These are phyloP conservation scores for Schwanniomyces pseudopolymorphus DNA, from an alignment of 805 yeast species.

Conservation along the genomic window DNA sequence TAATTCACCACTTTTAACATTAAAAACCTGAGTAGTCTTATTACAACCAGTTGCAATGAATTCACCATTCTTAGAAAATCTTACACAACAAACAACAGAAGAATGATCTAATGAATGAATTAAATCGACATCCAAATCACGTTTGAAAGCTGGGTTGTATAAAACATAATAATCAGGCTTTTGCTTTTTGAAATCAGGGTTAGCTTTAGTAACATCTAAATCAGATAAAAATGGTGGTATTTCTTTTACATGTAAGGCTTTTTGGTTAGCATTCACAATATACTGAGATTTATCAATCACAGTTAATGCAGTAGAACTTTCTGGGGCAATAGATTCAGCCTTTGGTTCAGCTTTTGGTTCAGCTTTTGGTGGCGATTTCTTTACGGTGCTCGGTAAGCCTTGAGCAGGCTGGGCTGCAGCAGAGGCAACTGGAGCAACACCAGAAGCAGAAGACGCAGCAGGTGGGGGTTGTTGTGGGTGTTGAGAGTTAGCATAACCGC, in stretches of 20 bases:
- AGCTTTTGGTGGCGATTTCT: conserved; percentile 17
- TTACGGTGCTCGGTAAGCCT: conserved; percentile 13
- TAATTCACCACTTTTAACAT: conserved; percentile 87
- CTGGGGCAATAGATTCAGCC: conserved; percentile 14
- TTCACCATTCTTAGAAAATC: conserved; percentile 88
- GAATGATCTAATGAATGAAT: conserved; percentile 90
- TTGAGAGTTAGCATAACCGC: conserved; percentile 13
- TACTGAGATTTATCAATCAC: conserved; percentile 42
- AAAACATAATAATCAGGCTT: conserved; percentile 83
- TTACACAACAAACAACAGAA: conserved; percentile 94
- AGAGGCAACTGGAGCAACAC: conserved; percentile 13
- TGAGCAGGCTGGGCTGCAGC: conserved; percentile 12
- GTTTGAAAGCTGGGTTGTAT: conserved; percentile 78
- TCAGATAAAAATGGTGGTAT: conserved; percentile 80
- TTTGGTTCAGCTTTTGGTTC: conserved; percentile 15
- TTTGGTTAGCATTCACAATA: conserved; percentile 42
- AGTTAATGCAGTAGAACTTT: conserved; percentile 32
- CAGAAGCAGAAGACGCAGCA: conserved; percentile 15
- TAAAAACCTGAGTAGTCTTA: conserved; percentile 90
- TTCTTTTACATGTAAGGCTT: conserved; percentile 63
- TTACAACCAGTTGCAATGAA: conserved; percentile 96
- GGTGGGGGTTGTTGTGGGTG: conserved; percentile 15
- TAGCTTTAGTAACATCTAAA: conserved; percentile 74
- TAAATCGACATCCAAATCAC: conserved; percentile 75
- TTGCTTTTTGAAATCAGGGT: conserved; percentile 76